Base-by-base conservation (phyloP, 441 rosid genomes). In the Populus hybrid region DNA sequence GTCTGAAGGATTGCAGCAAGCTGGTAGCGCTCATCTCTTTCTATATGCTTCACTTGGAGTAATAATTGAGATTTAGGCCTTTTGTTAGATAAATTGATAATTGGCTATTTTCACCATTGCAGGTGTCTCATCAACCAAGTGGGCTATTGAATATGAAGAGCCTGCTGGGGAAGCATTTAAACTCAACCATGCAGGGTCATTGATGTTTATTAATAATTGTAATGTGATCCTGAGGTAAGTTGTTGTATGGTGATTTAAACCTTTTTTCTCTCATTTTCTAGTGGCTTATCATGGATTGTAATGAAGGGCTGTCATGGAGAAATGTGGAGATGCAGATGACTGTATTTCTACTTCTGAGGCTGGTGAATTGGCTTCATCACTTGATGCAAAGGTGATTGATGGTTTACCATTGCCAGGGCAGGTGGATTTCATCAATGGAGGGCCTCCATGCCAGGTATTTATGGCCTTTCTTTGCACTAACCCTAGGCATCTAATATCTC, bases 391-490 rank as follows among this genome's bases (percentile, higher is more conserved):
- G 67, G 86, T 87, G 73, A 91, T 84, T 31, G 83, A 83, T 77
- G 80, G 82, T 78, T 80, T 96, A 84, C 98, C 98, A 20, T 45
- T 78, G 40, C 99, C 98, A 20, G 97, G 98, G 33, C 88, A 91
- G 74, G 99, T 96, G 36, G 99, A 96, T 75, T 96, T 96, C 77
- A 96, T 96, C 85, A 92, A 89, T 45, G 98, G 98, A 63, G 99
- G 99, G 33, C 98, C 99, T 82, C 99, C 98, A n/a, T 96, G 99
- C 77, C 97, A 96, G 89, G 98, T 93, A 80, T n/a, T 61, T 2
- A 68, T 35, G 33, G 12, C 12, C 21, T 31, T 50, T 18, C 56
- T 28, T 61, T 38, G 24, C 18, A 50, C 29, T 38, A 71, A 24
- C 8, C 21, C 10, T 0, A 18, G 24, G 53, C 53, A 12, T 11